Conservation (phyloP, 2,329 filamentous ascomycete genomes). For the Ophiostoma quercus region DNA sequence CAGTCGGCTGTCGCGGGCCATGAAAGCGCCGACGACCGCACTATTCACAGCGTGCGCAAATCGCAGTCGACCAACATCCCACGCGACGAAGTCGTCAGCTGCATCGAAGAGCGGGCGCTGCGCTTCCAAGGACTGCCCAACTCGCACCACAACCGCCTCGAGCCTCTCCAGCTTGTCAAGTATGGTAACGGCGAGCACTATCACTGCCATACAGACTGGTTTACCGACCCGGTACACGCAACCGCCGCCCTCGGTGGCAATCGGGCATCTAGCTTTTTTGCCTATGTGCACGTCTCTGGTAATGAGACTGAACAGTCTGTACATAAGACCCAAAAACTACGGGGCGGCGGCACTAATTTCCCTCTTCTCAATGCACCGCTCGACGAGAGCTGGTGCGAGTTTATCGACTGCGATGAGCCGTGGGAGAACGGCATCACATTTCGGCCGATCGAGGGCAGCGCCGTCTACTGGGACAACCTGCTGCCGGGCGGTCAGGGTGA, state of each 20-base stretch:
- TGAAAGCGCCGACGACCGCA: constrained; percentile 31
- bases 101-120: constrained; percentile 45
- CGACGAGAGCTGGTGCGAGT: constrained; percentile 38
- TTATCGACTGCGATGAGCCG: constrained; percentile 46
- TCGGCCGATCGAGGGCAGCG: constrained; percentile 43
- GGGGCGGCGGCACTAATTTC: constrained; percentile 48
- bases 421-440: constrained; percentile 47
- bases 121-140: constrained; percentile 41
- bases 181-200: constrained; percentile 43
- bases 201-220: constrained; percentile 50
- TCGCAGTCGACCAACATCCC: constrained; percentile 44
- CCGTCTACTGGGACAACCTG: constrained; percentile 47
- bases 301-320: not conserved
- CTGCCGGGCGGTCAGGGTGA: constrained; percentile 36
- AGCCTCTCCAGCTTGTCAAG: constrained; percentile 46
- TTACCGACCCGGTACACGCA: constrained; percentile 38
- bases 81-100: constrained; percentile 41
- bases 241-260: constrained; percentile 41
- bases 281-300: constrained; percentile 38
- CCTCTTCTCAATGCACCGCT: constrained; percentile 39
- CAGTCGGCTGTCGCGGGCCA: constrained; percentile 39
- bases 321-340: constrained; percentile 23
- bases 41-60: constrained; percentile 38
- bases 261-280: constrained; percentile 45
- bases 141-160: constrained; percentile 33